phyloP scores from a whole-genome alignment of 1,139 yeast genomes.

The Blastobotrys aristatus region DNA sequence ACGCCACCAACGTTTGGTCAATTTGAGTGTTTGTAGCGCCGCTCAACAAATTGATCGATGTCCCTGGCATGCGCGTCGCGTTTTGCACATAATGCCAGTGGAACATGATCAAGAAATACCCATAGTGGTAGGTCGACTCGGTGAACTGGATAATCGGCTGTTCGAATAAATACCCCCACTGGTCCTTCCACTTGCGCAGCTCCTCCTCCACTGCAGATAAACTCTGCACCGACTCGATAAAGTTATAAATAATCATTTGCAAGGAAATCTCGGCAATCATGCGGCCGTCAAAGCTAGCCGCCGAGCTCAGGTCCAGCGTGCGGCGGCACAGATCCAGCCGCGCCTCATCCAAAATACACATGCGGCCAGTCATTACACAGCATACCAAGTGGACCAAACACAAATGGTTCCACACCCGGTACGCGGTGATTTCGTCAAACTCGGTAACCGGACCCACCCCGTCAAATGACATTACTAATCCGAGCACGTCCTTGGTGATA shows the following conservation, averaged over 20 bases:
- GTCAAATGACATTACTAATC: constrained; percentile 34
- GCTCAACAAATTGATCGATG: constrained; percentile 11
- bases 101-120: constrained; percentile 48
- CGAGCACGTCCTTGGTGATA: constrained; percentile 43
- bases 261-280: constrained; percentile 76
- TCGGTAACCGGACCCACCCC: constrained; percentile 40
- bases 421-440: constrained; percentile 47
- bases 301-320: constrained; percentile 54
- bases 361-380: constrained; percentile 67
- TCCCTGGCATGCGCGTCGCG: constrained; percentile 13
- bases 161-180: constrained; percentile 66
- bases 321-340: constrained; percentile 59
- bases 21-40: constrained; percentile 13
- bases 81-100: constrained; percentile 30
- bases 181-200: constrained; percentile 56
- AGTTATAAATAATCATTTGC: constrained; percentile 57
- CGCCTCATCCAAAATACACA: constrained; percentile 65
- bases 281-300: constrained; percentile 69
- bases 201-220: constrained; percentile 35
- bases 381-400: constrained; percentile 64
- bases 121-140: constrained; percentile 66
- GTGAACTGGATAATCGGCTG: constrained; percentile 77
- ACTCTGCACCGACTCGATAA: constrained; percentile 43
- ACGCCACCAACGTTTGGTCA: constrained; percentile 20
- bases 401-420: constrained; percentile 68